These are phyloP conservation scores for Sphagnum fallax DNA, from an alignment of 228 moss, liverwort and hornwort species.

Conservation along the genomic window DNA sequence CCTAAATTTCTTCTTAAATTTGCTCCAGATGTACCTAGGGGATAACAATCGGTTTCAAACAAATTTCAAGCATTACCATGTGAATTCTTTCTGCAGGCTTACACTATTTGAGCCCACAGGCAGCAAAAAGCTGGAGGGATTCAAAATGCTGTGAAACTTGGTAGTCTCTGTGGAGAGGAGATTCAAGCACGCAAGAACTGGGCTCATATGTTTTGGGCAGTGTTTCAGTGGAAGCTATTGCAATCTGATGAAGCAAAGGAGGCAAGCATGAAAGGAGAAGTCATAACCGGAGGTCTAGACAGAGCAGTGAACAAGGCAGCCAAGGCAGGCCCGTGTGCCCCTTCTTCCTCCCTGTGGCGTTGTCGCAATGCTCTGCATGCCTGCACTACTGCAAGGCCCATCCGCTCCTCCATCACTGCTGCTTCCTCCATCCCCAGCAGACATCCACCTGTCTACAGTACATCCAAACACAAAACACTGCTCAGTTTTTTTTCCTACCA, in stretches of 20 bases:
- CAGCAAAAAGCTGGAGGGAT: too few species aligned
- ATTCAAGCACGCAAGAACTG: too few species aligned
- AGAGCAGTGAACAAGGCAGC: conserved; percentile 55
- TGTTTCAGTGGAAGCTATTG: too few species aligned
- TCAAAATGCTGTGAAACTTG: too few species aligned
- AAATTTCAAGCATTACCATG: not conserved
- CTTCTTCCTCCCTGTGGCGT: conserved; percentile 79
- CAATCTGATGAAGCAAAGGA: not conserved
- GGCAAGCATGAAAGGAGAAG: not conserved
- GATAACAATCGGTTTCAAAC: not conserved
- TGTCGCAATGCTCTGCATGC: conserved; percentile 72
- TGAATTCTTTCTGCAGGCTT: too few species aligned
- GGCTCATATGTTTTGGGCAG: too few species aligned
- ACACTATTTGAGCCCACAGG: too few species aligned
- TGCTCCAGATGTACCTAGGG: not conserved
- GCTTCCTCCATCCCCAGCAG: not conserved
- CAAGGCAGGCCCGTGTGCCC: conserved; percentile 75
- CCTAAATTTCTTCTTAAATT: not conserved
- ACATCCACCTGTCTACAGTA: too few species aligned
- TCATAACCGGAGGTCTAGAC: conserved; percentile 23
- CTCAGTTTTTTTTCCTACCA: too few species aligned
- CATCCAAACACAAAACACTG: too few species aligned
- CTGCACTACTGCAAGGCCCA: conserved; percentile 70
- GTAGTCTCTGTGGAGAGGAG: too few species aligned
- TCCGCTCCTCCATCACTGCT: conserved; percentile 66